Evolutionary conservation across 2,329 filamentous ascomycete genomes (phyloP).

Genomic region (Venturia aucupariae): DNA sequence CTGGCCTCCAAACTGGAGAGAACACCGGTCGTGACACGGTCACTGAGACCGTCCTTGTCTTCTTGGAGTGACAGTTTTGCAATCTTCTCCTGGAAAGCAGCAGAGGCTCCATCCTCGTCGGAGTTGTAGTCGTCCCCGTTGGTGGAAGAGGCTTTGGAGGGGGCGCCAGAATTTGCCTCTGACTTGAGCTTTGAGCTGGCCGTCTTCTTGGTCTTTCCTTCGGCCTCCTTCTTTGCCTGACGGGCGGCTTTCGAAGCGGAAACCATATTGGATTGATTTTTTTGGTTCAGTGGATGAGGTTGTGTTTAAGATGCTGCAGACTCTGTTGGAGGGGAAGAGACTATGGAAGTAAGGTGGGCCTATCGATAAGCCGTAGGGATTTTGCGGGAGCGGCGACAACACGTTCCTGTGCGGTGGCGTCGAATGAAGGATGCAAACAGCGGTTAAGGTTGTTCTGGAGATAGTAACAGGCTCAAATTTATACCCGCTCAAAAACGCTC

Average conservation of each 20-base stretch:
- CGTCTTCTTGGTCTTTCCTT: constrained; percentile 69
- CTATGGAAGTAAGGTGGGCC: not conserved
- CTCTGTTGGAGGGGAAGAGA: not conserved
- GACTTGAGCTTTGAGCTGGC: constrained; percentile 62
- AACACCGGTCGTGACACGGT: constrained; percentile 97
- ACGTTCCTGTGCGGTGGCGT: not conserved
- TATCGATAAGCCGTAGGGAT: constrained; percentile 2
- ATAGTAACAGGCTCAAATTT: not conserved
- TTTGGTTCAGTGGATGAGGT: not conserved
- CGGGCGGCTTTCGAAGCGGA: constrained; percentile 61
- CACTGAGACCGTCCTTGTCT: constrained; percentile 92
- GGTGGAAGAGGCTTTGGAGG: constrained; percentile 55
- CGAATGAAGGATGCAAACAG: not conserved
- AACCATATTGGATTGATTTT: constrained; percentile 31
- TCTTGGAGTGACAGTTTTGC: constrained; percentile 85
- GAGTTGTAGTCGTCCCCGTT: constrained; percentile 58
- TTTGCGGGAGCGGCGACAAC: not conserved
- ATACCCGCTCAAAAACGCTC: not conserved
- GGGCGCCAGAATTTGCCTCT: constrained; percentile 54
- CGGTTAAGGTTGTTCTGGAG: not conserved
- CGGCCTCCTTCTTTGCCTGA: constrained; percentile 55
- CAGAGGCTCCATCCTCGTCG: constrained; percentile 51
- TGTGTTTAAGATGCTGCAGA: not conserved
- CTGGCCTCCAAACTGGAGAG: constrained; percentile 74
- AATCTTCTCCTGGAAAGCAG: constrained; percentile 60